Evolutionary conservation across 2,329 filamentous ascomycete species (phyloP).

Genomic region (Hymenoscyphus scutula): DNA sequence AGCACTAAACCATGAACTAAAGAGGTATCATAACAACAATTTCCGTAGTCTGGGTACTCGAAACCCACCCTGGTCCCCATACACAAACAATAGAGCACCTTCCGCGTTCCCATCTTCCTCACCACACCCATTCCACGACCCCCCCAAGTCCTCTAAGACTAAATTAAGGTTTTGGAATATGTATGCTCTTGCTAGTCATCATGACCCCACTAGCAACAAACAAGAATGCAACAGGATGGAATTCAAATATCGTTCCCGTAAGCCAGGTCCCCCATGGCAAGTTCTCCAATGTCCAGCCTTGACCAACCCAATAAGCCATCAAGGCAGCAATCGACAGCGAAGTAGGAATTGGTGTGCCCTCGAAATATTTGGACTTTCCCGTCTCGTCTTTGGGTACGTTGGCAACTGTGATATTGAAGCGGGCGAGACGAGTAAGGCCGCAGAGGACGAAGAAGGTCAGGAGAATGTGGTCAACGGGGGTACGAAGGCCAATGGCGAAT

Average conservation of each 20-base stretch:
- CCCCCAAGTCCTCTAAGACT: not conserved
- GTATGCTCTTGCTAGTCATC: conserved; percentile 94
- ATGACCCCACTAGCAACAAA: conserved; percentile 88
- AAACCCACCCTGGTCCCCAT: not conserved
- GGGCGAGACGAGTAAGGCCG: conserved; percentile 86
- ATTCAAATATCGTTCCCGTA: conserved; percentile 67
- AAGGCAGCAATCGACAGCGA: conserved; percentile 75
- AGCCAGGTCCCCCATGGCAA: conserved; percentile 74
- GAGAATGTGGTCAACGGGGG: conserved; percentile 73
- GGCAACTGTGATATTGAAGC: conserved; percentile 94
- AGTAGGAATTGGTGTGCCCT: conserved; percentile 94
- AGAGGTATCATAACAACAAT: conserved; percentile 25
- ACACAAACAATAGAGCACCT: not conserved
- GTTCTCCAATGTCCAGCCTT: conserved; percentile 74
- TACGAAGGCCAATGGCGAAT: conserved; percentile 86
- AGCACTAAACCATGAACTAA: not conserved
- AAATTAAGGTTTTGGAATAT: conserved; percentile 80
- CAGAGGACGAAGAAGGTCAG: conserved; percentile 90
- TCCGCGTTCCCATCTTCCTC: conserved; percentile 2
- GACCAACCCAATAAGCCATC: conserved; percentile 86
- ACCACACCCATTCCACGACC: not conserved
- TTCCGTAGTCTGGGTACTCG: conserved; percentile 7
- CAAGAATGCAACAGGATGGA: conserved; percentile 77
- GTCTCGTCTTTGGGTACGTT: conserved; percentile 86
- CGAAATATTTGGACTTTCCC: conserved; percentile 93